Evolutionary conservation across 75 land plant genomes (phyloP).

Genomic region (Cunninghamia lanceolata): DNA sequence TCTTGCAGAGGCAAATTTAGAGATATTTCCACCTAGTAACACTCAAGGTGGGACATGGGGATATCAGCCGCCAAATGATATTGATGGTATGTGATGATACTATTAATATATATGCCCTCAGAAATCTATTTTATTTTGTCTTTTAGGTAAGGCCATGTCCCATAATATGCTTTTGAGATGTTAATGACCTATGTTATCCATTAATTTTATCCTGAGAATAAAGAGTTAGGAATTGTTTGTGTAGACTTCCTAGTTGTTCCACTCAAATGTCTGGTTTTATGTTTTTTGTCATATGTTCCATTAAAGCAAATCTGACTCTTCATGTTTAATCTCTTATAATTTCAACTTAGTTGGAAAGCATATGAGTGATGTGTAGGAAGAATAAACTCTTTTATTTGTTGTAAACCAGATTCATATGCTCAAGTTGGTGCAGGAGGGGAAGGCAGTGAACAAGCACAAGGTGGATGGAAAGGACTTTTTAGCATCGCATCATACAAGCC

Average conservation of each 20-base stretch:
- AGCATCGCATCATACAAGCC: slow-evolving; percentile 40
- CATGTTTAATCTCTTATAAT: neutral
- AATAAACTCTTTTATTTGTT: neutral
- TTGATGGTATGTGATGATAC: slow-evolving; percentile 36
- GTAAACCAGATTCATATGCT: slow-evolving; percentile 37
- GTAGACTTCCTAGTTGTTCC: neutral
- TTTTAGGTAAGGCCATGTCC: neutral
- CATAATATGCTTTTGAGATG: neutral
- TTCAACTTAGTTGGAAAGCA: neutral
- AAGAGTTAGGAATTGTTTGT: neutral
- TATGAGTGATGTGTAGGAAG: neutral
- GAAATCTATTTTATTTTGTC: neutral
- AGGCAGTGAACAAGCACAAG: slow-evolving; percentile 13
- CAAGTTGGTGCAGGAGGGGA: slow-evolving; percentile 31
- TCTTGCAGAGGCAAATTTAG: slow-evolving; percentile 38
- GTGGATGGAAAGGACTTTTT: slow-evolving; percentile 42
- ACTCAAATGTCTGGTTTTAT: neutral
- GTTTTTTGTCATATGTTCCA: neutral
- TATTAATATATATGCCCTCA: neutral
- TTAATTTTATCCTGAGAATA: neutral
- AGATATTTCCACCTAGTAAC: slow-evolving; percentile 48
- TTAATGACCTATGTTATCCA: neutral
- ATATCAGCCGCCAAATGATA: slow-evolving; percentile 41
- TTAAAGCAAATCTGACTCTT: neutral
- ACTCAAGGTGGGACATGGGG: slow-evolving; percentile 38